Evolutionary conservation across 768 basidiomycete genomes (phyloP).

Genomic region (Trametes elegans): DNA sequence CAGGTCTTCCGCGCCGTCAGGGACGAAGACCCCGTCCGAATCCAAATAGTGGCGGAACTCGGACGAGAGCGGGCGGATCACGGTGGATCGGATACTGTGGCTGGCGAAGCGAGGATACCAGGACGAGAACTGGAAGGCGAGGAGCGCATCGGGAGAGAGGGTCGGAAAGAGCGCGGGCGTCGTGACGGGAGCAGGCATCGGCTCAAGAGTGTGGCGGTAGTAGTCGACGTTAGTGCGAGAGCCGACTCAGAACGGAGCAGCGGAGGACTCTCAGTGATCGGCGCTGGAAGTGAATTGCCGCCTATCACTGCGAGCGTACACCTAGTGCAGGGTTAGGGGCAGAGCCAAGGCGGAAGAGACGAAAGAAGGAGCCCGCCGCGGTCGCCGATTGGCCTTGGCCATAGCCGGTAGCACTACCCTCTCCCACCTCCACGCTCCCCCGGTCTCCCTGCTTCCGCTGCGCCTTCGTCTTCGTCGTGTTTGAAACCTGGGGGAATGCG

Average conservation of each 20-base stretch:
- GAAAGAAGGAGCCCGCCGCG: not conserved
- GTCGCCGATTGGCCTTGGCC: too few species aligned
- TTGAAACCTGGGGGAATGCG: not conserved
- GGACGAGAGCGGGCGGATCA: conserved; percentile 64
- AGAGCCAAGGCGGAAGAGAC: not conserved
- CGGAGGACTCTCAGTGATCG: too few species aligned
- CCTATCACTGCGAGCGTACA: not conserved
- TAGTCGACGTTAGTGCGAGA: conserved; percentile 29
- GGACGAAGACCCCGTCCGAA: conserved; percentile 82
- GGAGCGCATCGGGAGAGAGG: conserved; percentile 49
- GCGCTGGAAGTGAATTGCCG: not conserved
- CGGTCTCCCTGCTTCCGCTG: too few species aligned
- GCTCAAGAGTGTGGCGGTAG: not conserved
- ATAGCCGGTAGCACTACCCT: too few species aligned
- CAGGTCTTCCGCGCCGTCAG: conserved; percentile 78
- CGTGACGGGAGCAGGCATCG: conserved; percentile 31
- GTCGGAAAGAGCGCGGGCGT: conserved; percentile 48
- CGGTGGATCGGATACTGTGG: conserved; percentile 66
- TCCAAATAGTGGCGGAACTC: conserved; percentile 73
- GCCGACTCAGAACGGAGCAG: too few species aligned
- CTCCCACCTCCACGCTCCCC: too few species aligned
- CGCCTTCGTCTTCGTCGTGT: too few species aligned
- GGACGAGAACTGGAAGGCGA: conserved; percentile 77
- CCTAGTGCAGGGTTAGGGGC: conserved; percentile 3
- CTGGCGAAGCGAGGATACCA: conserved; percentile 77